Conservation (phyloP, 208 protist species). For the Novymonas esmeraldas region DNA sequence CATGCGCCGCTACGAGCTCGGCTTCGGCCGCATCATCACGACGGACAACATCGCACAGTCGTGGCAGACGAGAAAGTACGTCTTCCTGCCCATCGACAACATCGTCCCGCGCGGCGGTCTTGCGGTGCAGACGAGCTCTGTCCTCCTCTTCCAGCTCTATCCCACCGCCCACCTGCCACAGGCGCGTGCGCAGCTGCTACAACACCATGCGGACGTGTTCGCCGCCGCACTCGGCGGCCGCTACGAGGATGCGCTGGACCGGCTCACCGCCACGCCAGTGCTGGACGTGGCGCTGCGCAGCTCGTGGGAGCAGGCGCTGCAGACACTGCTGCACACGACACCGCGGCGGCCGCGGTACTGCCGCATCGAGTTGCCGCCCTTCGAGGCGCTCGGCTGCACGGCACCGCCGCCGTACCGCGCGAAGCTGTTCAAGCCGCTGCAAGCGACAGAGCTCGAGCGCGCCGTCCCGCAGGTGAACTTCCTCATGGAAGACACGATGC, state of each 20-base stretch:
- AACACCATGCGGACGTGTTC: too few relatives aligned
- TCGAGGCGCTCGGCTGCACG: conserved; percentile 38
- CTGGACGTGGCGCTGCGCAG: conserved; percentile 19
- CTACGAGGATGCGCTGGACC: conserved; percentile 22
- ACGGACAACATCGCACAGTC: conserved; percentile 36
- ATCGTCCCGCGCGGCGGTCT: conserved; percentile 20
- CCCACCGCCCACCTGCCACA: conserved; percentile 19
- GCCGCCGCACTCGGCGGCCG: conserved; percentile 18
- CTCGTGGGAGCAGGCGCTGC: conserved; percentile 13
- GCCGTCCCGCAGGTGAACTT: conserved; percentile 2
- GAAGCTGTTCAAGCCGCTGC: conserved; percentile 28
- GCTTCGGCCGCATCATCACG: conserved; percentile 31
- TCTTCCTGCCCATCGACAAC: conserved; percentile 40
- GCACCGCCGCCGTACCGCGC: not conserved
- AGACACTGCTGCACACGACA: conserved; percentile 9
- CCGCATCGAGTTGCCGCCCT: conserved; percentile 48
- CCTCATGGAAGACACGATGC: not conserved
- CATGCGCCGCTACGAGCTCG: conserved; percentile 30
- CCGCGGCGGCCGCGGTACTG: conserved; percentile 50
- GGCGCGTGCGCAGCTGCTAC: conserved; percentile 9
- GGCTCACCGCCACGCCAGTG: conserved; percentile 3
- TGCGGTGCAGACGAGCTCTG: conserved; percentile 9
- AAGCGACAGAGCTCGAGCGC: conserved; percentile 18
- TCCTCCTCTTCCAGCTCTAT: conserved; percentile 37
- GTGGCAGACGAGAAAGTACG: conserved; percentile 20